Conservation (phyloP, 2,329 filamentous ascomycete genomes). For the Phialocephala subalpina region DNA sequence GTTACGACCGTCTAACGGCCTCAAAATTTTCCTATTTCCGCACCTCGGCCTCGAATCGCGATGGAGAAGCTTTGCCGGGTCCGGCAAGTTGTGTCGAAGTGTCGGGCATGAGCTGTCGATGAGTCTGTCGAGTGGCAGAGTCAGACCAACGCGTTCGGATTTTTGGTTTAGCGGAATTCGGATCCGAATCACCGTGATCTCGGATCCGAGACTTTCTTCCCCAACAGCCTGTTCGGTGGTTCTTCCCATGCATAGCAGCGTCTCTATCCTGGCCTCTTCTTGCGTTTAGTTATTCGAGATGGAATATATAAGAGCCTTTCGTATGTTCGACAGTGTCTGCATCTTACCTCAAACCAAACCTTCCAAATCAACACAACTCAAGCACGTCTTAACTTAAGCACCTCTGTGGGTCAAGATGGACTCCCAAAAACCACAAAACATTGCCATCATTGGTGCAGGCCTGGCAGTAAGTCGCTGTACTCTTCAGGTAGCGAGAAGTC, state of each 20-base stretch:
- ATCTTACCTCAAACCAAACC: background rate
- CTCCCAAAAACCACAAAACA: conserved; percentile 1
- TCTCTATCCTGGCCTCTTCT: background rate
- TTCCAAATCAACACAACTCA: background rate
- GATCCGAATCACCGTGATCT: background rate
- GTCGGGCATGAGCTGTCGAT: background rate
- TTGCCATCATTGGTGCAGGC: conserved; percentile 20
- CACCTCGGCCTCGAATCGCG: background rate
- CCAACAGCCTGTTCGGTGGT: background rate
- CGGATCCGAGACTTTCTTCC: background rate
- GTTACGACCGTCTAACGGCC: background rate
- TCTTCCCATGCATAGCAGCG: background rate
- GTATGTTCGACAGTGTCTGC: background rate
- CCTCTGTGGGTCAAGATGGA: conserved; percentile 1
- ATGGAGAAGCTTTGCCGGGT: background rate
- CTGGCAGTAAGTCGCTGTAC: conserved; percentile 10
- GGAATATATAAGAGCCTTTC: conserved; percentile 2
- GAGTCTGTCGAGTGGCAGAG: background rate
- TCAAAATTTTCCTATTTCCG: background rate
- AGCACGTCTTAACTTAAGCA: background rate
- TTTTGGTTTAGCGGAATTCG: background rate
- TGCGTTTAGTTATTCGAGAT: background rate
- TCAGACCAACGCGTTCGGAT: background rate
- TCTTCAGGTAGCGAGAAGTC: background rate
- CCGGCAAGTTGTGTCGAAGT: background rate